Base-by-base conservation (phyloP, 495 filamentous ascomycete genomes). In the Parachaetomium inaequale region DNA sequence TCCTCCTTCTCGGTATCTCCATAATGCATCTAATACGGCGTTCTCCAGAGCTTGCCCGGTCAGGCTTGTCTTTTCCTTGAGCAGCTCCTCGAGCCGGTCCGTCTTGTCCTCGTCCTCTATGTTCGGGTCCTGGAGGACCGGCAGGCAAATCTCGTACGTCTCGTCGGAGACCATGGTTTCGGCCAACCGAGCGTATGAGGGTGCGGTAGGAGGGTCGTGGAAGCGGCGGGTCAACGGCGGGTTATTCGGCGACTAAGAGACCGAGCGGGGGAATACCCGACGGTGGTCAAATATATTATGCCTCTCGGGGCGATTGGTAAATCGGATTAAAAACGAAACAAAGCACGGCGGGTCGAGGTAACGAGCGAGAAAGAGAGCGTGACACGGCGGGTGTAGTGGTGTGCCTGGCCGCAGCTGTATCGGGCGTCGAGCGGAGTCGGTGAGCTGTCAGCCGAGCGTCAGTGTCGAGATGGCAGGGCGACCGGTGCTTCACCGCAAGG, bases 91-190 rank as follows among this genome's bases (percentile, higher is more conserved):
- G 54, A 96, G 79, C 75, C 88, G 92, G 73, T 99, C 95, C 3
- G 88, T 90, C 79, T 92, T 95, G 63, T 98, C 95, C 71, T 99
- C 95, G 67, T 98, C 95, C 64, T 96, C 91, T 26, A 96, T 77
- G 56, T 75, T 80, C 61, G 84, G 76, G 74, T 97, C 90, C 76
- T 93, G 86, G 49, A 99, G 86, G 71, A 97, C 81, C 32, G 91
- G 89, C 63, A 96, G 85, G 71, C 91, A 96, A 63, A 90, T 82
- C 70, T 96, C 94, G 77, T 94, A 93, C 19, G 93, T 84, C 62
- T 91, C 88, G 76, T 99, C 94, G 58, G 92, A 88, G 32, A 96
- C 86, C 95, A 98, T 98, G 67, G 67, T 78, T 47, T 53, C 40
- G 51, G 36, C 26, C 42, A n/a, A 47, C 34, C 15, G 52, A 36